These are phyloP conservation scores for Lavandula angustifolia DNA, from an alignment of 257 asterid genomes.

Conservation along the genomic window DNA sequence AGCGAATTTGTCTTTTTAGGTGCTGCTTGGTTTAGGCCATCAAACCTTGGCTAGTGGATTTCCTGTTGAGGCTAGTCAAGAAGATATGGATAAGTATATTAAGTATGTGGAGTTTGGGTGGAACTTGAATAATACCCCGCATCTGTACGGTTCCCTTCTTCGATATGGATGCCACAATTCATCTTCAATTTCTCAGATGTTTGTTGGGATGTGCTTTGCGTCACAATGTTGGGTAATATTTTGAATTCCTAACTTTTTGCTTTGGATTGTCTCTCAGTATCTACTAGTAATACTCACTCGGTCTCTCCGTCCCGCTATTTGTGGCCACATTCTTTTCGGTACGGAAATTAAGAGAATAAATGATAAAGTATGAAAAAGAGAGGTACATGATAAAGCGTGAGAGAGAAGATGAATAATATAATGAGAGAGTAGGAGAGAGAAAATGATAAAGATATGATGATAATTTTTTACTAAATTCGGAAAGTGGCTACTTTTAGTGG, in stretches of 20 bases:
- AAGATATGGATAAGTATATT: conserved; percentile 29
- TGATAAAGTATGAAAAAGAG: no score
- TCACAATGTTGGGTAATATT: conserved; percentile 79
- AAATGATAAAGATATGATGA: no score
- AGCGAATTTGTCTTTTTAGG: conserved; percentile 50
- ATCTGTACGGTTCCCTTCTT: conserved; percentile 75
- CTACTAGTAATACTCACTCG: neutral
- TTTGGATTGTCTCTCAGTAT: conserved; percentile 4
- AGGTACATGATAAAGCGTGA: no score
- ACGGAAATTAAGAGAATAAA: no score
- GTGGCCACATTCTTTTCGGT: no score
- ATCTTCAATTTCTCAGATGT: conserved; percentile 48
- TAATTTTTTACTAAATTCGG: no score
- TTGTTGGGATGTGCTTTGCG: conserved; percentile 83
- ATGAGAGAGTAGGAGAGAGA: no score
- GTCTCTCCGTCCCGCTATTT: no score
- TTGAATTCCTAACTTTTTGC: conserved; percentile 1
- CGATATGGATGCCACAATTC: conserved; percentile 48
- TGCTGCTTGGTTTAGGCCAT: conserved; percentile 54
- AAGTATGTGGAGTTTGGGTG: conserved; percentile 61
- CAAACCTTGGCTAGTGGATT: conserved; percentile 53
- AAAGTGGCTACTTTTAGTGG: no score
- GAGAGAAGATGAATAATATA: no score
- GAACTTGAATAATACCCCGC: conserved; percentile 74
- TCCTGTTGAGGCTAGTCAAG: conserved; percentile 39